Conservation (phyloP, 352 stramenopile genomes). For the Pythium monospermum region DNA sequence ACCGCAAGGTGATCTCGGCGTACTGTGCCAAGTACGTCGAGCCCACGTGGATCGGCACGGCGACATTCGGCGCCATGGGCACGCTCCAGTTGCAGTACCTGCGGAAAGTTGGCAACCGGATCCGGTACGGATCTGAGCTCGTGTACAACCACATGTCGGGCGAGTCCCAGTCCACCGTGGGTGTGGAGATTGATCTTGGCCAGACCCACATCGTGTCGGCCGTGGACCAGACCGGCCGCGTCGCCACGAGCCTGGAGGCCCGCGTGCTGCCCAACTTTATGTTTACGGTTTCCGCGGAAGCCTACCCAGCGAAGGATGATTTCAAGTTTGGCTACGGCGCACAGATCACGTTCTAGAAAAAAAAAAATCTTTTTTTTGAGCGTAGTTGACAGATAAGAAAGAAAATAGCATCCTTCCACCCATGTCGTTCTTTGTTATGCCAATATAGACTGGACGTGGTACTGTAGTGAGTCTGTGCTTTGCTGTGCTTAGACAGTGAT, state of each 20-base stretch:
- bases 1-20: constrained; percentile 80
- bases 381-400: constrained; percentile 7
- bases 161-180: constrained; percentile 77
- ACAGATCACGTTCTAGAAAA: constrained; percentile 83
- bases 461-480: constrained; percentile 9
- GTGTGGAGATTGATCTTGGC: constrained; percentile 79
- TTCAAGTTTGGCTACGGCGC: constrained; percentile 90
- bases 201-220: constrained; percentile 83
- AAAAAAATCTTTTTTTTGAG: constrained; percentile 21
- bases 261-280: constrained; percentile 85
- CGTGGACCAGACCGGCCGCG: constrained; percentile 76
- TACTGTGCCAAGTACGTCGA: constrained; percentile 83
- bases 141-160: constrained; percentile 83
- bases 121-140: constrained; percentile 79
- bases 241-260: constrained; percentile 79
- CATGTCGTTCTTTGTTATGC: no score
- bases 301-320: constrained; percentile 82
- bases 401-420: constrained; percentile 12
- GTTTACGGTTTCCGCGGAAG: constrained; percentile 80
- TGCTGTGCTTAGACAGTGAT: no score
- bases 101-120: constrained; percentile 78
- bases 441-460: neutral
- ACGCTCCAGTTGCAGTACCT: constrained; percentile 84
- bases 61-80: constrained; percentile 73
- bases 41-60: constrained; percentile 60